phyloP scores from a whole-genome alignment of 2,329 filamentous ascomycete genomes.

The Sordariomycetes sp. region DNA sequence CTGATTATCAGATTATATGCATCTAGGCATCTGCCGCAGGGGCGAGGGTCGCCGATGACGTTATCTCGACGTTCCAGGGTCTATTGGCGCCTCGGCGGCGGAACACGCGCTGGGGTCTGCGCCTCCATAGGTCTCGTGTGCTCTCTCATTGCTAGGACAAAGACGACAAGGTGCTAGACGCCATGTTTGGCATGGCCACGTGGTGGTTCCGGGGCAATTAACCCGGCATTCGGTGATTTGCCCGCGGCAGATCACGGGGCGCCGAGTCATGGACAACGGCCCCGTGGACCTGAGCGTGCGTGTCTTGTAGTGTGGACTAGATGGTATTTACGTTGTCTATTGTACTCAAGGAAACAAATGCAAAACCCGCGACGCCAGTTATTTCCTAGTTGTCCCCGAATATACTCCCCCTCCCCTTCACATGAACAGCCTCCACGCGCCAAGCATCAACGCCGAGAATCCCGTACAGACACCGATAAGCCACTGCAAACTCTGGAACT shows the following conservation, averaged over 20 bases:
- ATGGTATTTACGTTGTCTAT: background rate
- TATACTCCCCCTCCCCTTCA: conserved; percentile 15
- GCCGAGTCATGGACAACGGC: background rate
- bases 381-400: background rate
- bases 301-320: background rate
- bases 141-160: background rate
- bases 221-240: too few relatives aligned
- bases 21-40: background rate
- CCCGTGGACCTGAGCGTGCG: background rate
- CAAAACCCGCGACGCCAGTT: background rate
- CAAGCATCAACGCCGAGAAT: conserved; percentile 52
- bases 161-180: too few relatives aligned
- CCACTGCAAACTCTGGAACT: conserved; percentile 97
- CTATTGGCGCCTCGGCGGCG: background rate
- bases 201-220: too few relatives aligned
- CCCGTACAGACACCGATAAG: conserved; percentile 73
- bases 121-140: background rate
- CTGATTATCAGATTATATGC: background rate
- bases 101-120: background rate
- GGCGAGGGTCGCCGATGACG: background rate
- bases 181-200: too few relatives aligned
- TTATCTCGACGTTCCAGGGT: background rate
- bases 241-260: too few relatives aligned
- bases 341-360: background rate
- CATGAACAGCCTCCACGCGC: conserved; percentile 60